Evolutionary conservation across 768 basidiomycete species (phyloP), one percentile per base, ranked within the genome.

Genomic region (Naganishia vaughanmartiniae): DNA sequence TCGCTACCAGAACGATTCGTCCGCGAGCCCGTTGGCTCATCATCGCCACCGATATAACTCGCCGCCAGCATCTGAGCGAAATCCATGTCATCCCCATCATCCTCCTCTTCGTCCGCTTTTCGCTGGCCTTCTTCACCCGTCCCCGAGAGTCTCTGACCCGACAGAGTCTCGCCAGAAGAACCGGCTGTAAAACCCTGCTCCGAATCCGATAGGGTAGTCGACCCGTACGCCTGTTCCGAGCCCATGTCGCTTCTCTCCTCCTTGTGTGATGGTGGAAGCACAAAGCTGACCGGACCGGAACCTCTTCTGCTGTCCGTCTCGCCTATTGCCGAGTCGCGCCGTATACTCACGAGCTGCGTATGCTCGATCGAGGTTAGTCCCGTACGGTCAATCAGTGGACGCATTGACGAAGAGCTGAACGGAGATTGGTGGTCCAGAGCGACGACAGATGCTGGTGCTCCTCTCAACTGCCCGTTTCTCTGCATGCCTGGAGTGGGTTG

Each of bases 51-150:
- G 14, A 11, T 15, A 75, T 58, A 71, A 78, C 74, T 54, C 71
- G 60, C 74, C 72, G 74, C 56, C 36, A 72, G 33, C 46, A 67
- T 58, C n/a, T 66, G 66, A 1, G 42, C 57, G 26, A 81, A 58
- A 67, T 79, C 77, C 71, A 73, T 73, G 21, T 75, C 74, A 17
- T 45, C 57, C 17, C 73, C 74, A 26, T 73, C 76, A 19, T 72
- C 74, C 15, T 58, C 73, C 0, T 72, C 71, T 5, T 65, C n/a
- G n/a, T n/a, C 69, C 28, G 69, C 71, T 0, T 70, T 65, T 24
- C 55, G 63, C 24, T 69, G 73, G 14, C 36, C 56, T 11, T 30
- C 30, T n/a, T n/a, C 33, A 15, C 21, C 30, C 6, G 24, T 63
- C 24, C 21, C 57, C 9, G 36, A 24, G 17, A 17, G 57, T 28